A percentile compares a stretch with the other conserved stretches of the same genome.
These are phyloP conservation scores for Brassica incana DNA, from an alignment of 345 rosid genomes.

Conservation along the genomic window DNA sequence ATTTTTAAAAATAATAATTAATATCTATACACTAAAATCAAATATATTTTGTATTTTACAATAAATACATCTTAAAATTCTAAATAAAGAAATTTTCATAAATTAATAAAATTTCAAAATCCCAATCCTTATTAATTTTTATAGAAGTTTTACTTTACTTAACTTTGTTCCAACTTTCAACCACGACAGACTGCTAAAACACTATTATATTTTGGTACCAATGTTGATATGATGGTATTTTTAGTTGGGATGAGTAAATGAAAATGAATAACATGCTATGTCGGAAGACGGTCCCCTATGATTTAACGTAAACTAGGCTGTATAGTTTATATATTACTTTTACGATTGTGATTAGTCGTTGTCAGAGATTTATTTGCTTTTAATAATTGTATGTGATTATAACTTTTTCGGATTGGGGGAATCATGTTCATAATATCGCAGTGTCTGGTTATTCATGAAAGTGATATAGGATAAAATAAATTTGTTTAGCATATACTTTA, in stretches of 20 bases:
- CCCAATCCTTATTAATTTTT: too few relatives aligned
- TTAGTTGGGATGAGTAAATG: conserved; percentile 25
- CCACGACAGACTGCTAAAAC: too few relatives aligned
- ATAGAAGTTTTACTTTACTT: too few relatives aligned
- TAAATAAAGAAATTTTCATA: too few relatives aligned
- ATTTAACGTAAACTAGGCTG: conserved; percentile 9
- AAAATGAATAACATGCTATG: conserved; percentile 24
- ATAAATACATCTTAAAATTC: too few relatives aligned
- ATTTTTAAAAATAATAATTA: too few relatives aligned
- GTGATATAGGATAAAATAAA: conserved; percentile 27
- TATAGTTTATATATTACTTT: background rate
- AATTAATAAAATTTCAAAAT: too few relatives aligned
- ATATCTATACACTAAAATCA: too few relatives aligned
- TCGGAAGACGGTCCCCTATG: conserved; percentile 28
- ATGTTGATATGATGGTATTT: background rate
- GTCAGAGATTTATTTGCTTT: conserved; percentile 13
- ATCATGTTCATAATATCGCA: conserved; percentile 29
- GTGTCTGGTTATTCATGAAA: conserved; percentile 21
- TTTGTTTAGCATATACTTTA: conserved; percentile 22
- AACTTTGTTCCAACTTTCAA: too few relatives aligned
- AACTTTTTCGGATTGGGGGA: conserved; percentile 26
- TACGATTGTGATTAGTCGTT: conserved; percentile 17
- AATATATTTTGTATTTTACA: too few relatives aligned
- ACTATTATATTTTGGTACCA: background rate
- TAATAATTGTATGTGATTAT: conserved; percentile 7